Base-by-base conservation (phyloP, 75 land plant species). In the Pinus tabuliformis region DNA sequence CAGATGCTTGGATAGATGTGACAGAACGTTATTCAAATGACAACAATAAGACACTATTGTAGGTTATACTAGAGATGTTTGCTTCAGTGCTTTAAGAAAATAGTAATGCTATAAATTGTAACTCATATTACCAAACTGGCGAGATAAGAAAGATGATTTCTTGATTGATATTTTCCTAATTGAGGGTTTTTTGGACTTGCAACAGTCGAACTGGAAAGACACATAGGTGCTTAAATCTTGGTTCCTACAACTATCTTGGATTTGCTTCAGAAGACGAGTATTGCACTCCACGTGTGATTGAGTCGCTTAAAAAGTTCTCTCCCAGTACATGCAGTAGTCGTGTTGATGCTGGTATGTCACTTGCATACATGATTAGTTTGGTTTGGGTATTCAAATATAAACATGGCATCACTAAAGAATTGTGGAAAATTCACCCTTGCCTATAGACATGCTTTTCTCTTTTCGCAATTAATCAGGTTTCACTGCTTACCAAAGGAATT, bases 181-280 rank as follows among this genome's bases (percentile, higher is more conserved):
- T 56, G 33, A 28, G 21, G 77, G 15, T 16, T 20, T 4, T 15
- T 9, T 26, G 17, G 58, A 58, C 62, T 58, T 75, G 17, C 71
- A 85, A 86, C 85, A 96, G 99, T 72, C 91, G 88, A 68, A 91
- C 99, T 30, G 75, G 78, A 11, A 94, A 89, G 59, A 84, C 80
- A 57, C 77, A 62, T 3, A 88, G 75, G 65, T 96, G 99, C 72
- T 88, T 96, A 26, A 96, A 96, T 77, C 84, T 96, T 79, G 99
- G 97, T 75, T 96, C 99, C 72, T 96, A 96, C 82, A 96, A 96
- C 72, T 96, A 96, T 73, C 90, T 96, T 13, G 99, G 99, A 2
- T 96, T 96, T 94, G 97, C 99, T 52, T 88, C 99, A 52, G 85
- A 91, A 13, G 99, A 96, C 85, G 99, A 96, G 74, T 96, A 94